Percentiles rank a stretch among this genome's conserved stretches.
These are phyloP conservation scores for Leishmania arabica DNA, from an alignment of 208 protist genomes.

Conservation along the genomic window DNA sequence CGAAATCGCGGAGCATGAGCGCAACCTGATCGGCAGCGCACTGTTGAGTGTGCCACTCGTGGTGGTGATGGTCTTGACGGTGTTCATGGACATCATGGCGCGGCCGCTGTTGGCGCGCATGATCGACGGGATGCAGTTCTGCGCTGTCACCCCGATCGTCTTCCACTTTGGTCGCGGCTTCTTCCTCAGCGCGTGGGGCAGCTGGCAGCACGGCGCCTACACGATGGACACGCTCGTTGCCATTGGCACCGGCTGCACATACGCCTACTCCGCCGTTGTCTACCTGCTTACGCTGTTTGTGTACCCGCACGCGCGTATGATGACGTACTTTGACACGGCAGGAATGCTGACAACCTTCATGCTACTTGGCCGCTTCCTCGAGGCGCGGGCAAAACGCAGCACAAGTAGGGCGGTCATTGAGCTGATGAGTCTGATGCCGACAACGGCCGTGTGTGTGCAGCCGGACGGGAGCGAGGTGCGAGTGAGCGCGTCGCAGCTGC, in stretches of 20 bases:
- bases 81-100: conserved; percentile 37
- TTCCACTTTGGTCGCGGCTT: conserved; percentile 80
- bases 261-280: conserved; percentile 68
- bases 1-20: conserved; percentile 62
- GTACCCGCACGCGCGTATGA: conserved; percentile 30
- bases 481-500: conserved; percentile 39
- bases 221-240: conserved; percentile 92
- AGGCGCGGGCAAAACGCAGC: conserved; percentile 93
- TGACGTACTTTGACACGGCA: conserved; percentile 95
- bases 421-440: conserved; percentile 85
- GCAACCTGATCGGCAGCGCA: conserved; percentile 47
- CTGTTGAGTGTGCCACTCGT: conserved; percentile 68
- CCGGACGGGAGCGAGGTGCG: conserved; percentile 36
- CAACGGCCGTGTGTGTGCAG: conserved; percentile 24
- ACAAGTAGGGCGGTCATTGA: conserved; percentile 89
- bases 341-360: conserved; percentile 96
- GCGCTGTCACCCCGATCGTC: conserved; percentile 81
- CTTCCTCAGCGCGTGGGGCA: conserved; percentile 67
- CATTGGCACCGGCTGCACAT: conserved; percentile 77
- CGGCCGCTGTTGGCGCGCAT: conserved; percentile 26
- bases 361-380: conserved; percentile 95
- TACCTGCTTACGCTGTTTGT: conserved; percentile 39
- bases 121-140: conserved; percentile 59
- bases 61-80: conserved; percentile 72
- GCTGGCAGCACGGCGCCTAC: conserved; percentile 57